Evolutionary conservation across 371 early-diverging fungal genomes (phyloP), one percentile per base, ranked within the genome.

Genomic region (Encephalitozoon cuniculi): DNA sequence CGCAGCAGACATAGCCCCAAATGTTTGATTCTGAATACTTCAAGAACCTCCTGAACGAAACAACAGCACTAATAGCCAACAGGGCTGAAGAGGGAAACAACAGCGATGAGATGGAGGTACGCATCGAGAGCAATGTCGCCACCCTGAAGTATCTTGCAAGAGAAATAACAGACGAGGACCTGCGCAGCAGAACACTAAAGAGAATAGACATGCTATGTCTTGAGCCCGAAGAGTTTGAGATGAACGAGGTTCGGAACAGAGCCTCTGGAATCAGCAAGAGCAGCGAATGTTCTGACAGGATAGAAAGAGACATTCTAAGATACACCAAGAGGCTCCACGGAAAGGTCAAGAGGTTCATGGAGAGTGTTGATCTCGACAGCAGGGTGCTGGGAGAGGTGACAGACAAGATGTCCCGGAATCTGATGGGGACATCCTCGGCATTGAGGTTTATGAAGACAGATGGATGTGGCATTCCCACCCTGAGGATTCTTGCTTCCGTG

Each of bases 1-100:
- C 5, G 30, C 11, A 34, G 4, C 21, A 37, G 5, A 9, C 21
- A 34, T 59, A 59, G n/a, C 59, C 59, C 53, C 54, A 52, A 49
- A 72, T 72, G 73, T 72, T 72, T 54, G 65, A 72, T 15, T 40
- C 41, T 21, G 73, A 72, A 64, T 72, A 72, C 37, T 72, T 72
- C 43, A 64, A 54, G 43, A 72, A 49, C 8, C 44, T 72, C 8
- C 37, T 72, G 32, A 72, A 72, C 21, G 64, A 72, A 37, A 72
- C 73, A 23, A 34, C 59, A 30, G 64, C 43, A 5, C 52, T 55
- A 12, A 72, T 72, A 21, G 26, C 26, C 23, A 64, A 63, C 39
- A 72, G 52, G 28, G 28, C 32, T 4, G 32, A 55, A 0, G 66
- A 44, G n/a, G 26, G 64, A 11, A 37, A 6, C 26, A 25, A 64